Conservation (phyloP, 2,329 filamentous ascomycete species). For the Fusarium sacchari region DNA sequence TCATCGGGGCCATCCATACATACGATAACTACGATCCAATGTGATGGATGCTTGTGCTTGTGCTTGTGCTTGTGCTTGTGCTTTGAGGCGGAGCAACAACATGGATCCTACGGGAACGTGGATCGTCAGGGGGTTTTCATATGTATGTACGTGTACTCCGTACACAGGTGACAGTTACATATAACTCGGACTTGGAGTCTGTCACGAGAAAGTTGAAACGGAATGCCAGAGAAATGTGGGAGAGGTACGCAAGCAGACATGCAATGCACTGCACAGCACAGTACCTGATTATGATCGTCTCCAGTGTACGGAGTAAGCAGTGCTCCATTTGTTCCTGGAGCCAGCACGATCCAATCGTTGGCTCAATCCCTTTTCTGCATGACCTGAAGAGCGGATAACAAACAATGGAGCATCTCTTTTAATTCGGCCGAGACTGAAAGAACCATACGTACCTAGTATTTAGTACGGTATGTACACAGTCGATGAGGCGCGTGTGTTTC, state of each 20-base stretch:
- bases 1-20: not conserved
- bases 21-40: too few species aligned
- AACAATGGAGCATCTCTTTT: constrained; percentile 15
- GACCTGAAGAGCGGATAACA: constrained; percentile 22
- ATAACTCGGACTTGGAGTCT: not conserved
- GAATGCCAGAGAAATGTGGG: not conserved
- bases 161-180: not conserved
- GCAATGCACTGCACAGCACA: constrained; percentile 6
- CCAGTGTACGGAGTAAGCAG: not conserved
- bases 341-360: constrained; percentile 19
- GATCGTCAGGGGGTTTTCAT: constrained; percentile 4
- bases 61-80: not conserved
- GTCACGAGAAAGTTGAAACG: not conserved
- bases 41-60: not conserved
- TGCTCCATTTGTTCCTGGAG: constrained; percentile 7
- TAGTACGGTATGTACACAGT: not conserved
- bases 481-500: constrained; percentile 5
- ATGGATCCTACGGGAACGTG: constrained; percentile 1
- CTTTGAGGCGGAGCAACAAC: constrained; percentile 8
- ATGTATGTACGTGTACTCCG: too few species aligned
- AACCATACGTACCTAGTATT: not conserved
- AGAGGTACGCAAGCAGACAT: not conserved
- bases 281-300: constrained; percentile 28
- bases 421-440: constrained; percentile 22
- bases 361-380: constrained; percentile 26